Conservation (phyloP, 495 filamentous ascomycete species). For the Aspergillus cavernicola region DNA sequence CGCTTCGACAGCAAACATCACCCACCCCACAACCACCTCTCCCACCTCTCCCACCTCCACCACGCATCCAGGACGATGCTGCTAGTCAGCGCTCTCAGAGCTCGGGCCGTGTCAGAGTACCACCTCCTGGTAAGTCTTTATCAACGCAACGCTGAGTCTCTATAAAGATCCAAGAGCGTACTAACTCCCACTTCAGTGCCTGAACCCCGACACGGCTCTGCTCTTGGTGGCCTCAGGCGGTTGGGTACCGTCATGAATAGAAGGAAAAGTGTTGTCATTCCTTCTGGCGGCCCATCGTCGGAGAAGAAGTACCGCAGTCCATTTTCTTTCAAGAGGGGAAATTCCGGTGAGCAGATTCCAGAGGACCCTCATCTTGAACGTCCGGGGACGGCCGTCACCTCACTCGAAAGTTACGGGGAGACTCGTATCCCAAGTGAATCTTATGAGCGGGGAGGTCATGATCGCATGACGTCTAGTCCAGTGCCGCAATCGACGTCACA, state of each 20-base stretch:
- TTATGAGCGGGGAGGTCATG: slow-evolving; percentile 22
- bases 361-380: slow-evolving; percentile 36
- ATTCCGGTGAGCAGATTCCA: slow-evolving; percentile 42
- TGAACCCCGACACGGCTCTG: slow-evolving; percentile 38
- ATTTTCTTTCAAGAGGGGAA: slow-evolving; percentile 51
- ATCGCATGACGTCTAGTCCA: slow-evolving; percentile 22
- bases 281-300: slow-evolving; percentile 31
- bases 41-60: slow-evolving; percentile 38
- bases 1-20: slow-evolving; percentile 16
- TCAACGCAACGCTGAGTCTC: neutral
- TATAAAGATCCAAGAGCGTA: neutral
- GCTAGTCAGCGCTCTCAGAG: slow-evolving; percentile 55
- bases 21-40: slow-evolving; percentile 22
- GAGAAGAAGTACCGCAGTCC: slow-evolving; percentile 49
- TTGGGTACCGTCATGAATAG: slow-evolving; percentile 79
- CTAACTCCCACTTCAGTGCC: slow-evolving; percentile 22
- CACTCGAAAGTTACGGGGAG: slow-evolving; percentile 28
- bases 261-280: slow-evolving; percentile 45
- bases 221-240: slow-evolving; percentile 56
- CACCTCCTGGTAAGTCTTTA: slow-evolving; percentile 41
- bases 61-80: slow-evolving; percentile 50
- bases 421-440: slow-evolving; percentile 33
- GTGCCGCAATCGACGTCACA: slow-evolving; percentile 17
- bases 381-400: slow-evolving; percentile 36
- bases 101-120: slow-evolving; percentile 44